phyloP scores from a whole-genome alignment of 345 rosid species.

The Durio zibethinus region DNA sequence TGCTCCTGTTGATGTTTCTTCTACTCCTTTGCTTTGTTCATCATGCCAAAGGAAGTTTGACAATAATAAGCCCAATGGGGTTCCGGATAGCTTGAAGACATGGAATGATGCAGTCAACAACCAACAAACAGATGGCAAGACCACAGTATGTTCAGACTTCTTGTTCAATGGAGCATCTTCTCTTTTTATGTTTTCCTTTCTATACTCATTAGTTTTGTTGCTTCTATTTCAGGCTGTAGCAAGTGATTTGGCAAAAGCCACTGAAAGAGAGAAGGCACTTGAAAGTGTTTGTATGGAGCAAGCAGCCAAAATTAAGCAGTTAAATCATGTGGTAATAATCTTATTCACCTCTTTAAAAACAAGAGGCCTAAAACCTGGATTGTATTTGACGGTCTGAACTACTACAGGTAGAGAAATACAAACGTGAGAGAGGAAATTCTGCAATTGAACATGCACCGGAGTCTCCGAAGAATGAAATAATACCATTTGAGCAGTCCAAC shows the following conservation, averaged over 20 bases:
- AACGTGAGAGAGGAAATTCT: slow-evolving; percentile 35
- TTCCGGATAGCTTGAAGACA: slow-evolving; percentile 56
- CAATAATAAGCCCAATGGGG: slow-evolving; percentile 25
- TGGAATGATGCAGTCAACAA: slow-evolving; percentile 35
- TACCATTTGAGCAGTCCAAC: slow-evolving; percentile 10
- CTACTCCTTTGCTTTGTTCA: slow-evolving; percentile 49
- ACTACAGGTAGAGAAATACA: slow-evolving; percentile 58
- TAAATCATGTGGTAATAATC: no score
- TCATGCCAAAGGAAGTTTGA: slow-evolving; percentile 61
- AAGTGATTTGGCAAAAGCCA: no score
- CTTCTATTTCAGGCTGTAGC: slow-evolving; percentile 41
- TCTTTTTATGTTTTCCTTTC: not conserved
- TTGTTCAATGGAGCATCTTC: not conserved
- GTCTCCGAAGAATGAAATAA: slow-evolving; percentile 27
- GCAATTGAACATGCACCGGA: slow-evolving; percentile 17
- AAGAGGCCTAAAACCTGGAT: no score
- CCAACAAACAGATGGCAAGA: slow-evolving; percentile 11
- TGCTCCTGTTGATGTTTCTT: slow-evolving; percentile 39
- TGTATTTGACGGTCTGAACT: no score
- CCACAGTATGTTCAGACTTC: slow-evolving; percentile 23
- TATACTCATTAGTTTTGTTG: not conserved
- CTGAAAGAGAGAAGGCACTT: slow-evolving; percentile 54
- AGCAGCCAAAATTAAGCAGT: slow-evolving; percentile 73
- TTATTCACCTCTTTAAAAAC: no score
- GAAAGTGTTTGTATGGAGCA: slow-evolving; percentile 67